Base-by-base conservation (phyloP, 306 rosid genomes). In the Bauhinia variegata region DNA sequence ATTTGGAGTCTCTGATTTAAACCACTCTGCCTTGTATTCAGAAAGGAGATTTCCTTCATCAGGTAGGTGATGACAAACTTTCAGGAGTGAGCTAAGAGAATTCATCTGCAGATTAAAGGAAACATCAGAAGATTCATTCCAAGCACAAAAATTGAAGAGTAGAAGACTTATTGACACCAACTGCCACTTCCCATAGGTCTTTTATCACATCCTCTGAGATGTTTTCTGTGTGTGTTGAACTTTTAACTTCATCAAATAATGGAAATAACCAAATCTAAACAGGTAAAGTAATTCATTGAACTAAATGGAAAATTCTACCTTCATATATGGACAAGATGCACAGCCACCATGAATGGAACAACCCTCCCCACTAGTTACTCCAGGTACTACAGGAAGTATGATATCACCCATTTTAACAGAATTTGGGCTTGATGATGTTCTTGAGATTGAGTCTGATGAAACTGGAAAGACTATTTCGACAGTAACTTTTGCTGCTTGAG, bases 241-340 rank as follows among this genome's bases (percentile, higher is more conserved):
- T 30, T 32, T 48, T 14, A 30, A 70, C 16, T 18, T 54, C 31
- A 19, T 32, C 28, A 71, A 39, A 49, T 31, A 58, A 72, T 37
- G 31, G 46, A 60, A 43, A 34, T 13, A 57, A 63, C 63, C 48
- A 70, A 31, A 75, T 67, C 48, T 65, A 51, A 34, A 36, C 31
- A 33, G 34, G 33, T 5, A 8, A 59, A 42, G 30, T 5, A 36
- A 12, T 44, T 34, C 11, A 17, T 47, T 5, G 69, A 55, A 60
- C 9, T 6, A 58, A 68, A 56, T 4, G 16, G 61, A 15, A 38
- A 15, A 58, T 80, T 70, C 54, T 74, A 93, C 99, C 96, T 93
- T 93, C 99, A 93, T 90, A 83, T 90, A 93, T 16, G 99, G 99
- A 83, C 99, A 93, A 55, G 99, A 93, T 19, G 99, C 99, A 60